A percentile compares a stretch with the other conserved stretches of the same genome.
Evolutionary conservation across 352 stramenopile genomes (phyloP).

Genomic region (Phytophthora boehmeriae): DNA sequence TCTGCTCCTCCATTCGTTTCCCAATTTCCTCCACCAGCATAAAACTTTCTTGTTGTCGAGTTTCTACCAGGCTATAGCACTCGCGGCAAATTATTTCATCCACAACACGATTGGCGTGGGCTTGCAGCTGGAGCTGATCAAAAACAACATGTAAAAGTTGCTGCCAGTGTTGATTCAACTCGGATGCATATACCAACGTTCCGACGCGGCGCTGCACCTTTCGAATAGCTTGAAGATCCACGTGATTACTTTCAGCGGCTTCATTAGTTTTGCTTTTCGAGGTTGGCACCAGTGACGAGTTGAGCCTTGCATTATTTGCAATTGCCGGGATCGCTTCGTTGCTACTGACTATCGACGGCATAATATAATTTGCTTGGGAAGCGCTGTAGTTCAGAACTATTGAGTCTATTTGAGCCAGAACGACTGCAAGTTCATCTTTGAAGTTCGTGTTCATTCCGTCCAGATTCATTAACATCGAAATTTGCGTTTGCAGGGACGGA

Average conservation of each 20-base stretch:
- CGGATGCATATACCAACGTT: constrained; percentile 72
- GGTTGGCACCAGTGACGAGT: constrained; percentile 11
- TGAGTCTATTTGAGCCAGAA: constrained; percentile 46
- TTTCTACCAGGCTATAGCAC: constrained; percentile 58
- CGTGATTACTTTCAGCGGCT: background rate
- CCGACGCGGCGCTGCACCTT: constrained; percentile 79
- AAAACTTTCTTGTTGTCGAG: constrained; percentile 52
- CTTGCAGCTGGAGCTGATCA: constrained; percentile 65
- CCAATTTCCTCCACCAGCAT: constrained; percentile 68
- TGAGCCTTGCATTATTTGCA: constrained; percentile 16
- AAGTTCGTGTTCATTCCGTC: constrained; percentile 60
- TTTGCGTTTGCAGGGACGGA: constrained; percentile 63
- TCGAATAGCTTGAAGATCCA: constrained; percentile 84
- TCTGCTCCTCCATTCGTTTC: constrained; percentile 60
- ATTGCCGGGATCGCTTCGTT: background rate
- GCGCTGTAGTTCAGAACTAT: constrained; percentile 47
- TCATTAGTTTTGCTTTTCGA: constrained; percentile 20
- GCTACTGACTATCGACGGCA: background rate
- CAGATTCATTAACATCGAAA: constrained; percentile 51
- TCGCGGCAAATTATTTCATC: constrained; percentile 59
- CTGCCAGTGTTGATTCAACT: constrained; percentile 60
- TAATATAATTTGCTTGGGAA: constrained; percentile 11
- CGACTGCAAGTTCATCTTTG: constrained; percentile 56
- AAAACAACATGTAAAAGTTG: constrained; percentile 53
- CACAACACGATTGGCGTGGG: constrained; percentile 68